Conservation (phyloP, 164 flowering plant genomes). For the grape (Vitis vinifera) region ASM3070453v1 NC_081822.1:3037001-3037500, state of each 20-base stretch:
- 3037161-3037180: slow-evolving; percentile 65
- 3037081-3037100: slow-evolving; percentile 88
- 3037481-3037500: slow-evolving; percentile 1
- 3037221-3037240: slow-evolving; percentile 39
- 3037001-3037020: not conserved
- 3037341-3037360: slow-evolving; percentile 48
- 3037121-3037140: slow-evolving; percentile 54
- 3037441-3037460: slow-evolving; percentile 73
- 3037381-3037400: slow-evolving; percentile 68
- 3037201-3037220: slow-evolving; percentile 80
- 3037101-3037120: slow-evolving; percentile 79
- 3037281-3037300: not conserved
- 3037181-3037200: slow-evolving; percentile 73
- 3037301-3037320: slow-evolving; percentile 84
- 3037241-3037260: not conserved
- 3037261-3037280: not conserved
- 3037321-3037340: slow-evolving; percentile 67
- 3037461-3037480: slow-evolving; percentile 14
- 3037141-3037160: slow-evolving; percentile 53
- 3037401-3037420: slow-evolving; percentile 74
- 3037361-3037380: slow-evolving; percentile 49
- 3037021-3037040: not conserved
- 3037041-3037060: slow-evolving; percentile 3
- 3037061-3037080: slow-evolving; percentile 86
- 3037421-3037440: slow-evolving; percentile 90